A percentile compares a stretch with the other conserved stretches of the same genome.
Conservation (phyloP, 2,329 filamentous ascomycete species). For the Fonsecaea nubica region DNA sequence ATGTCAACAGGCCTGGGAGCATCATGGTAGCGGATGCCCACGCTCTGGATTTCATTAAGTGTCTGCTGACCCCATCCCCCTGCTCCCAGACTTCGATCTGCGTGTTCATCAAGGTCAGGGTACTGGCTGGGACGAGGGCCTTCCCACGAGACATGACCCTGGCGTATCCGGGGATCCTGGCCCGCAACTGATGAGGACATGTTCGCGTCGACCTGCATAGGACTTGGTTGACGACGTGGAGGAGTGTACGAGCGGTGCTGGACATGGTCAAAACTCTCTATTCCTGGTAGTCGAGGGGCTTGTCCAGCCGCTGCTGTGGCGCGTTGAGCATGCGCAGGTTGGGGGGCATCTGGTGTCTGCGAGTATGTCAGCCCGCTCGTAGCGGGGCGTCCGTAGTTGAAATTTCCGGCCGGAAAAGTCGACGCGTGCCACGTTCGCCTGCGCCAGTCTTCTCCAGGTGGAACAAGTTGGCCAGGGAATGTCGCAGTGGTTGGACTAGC, state of each 20-base stretch:
- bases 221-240: constrained; percentile 70
- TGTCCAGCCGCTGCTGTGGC: constrained; percentile 58
- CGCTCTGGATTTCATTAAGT: constrained; percentile 48
- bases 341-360: constrained; percentile 70
- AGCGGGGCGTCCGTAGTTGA: constrained; percentile 62
- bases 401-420: constrained; percentile 66
- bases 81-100: constrained; percentile 51
- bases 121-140: constrained; percentile 46
- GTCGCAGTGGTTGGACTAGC: constrained; percentile 71
- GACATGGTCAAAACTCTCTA: constrained; percentile 86
- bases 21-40: constrained; percentile 23
- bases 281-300: constrained; percentile 78
- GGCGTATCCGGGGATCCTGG: constrained; percentile 49
- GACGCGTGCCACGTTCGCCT: constrained; percentile 89
- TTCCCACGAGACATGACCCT: constrained; percentile 57
- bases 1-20: constrained; percentile 27
- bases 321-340: constrained; percentile 62
- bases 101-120: constrained; percentile 33
- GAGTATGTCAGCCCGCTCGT: constrained; percentile 79
- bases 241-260: constrained; percentile 64
- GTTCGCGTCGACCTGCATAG: constrained; percentile 75
- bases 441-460: constrained; percentile 76
- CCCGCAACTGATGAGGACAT: constrained; percentile 44
- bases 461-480: constrained; percentile 53
- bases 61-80: constrained; percentile 54